phyloP scores from a whole-genome alignment of 1,284 basidiomycete species.

The Melampsora americana region DNA sequence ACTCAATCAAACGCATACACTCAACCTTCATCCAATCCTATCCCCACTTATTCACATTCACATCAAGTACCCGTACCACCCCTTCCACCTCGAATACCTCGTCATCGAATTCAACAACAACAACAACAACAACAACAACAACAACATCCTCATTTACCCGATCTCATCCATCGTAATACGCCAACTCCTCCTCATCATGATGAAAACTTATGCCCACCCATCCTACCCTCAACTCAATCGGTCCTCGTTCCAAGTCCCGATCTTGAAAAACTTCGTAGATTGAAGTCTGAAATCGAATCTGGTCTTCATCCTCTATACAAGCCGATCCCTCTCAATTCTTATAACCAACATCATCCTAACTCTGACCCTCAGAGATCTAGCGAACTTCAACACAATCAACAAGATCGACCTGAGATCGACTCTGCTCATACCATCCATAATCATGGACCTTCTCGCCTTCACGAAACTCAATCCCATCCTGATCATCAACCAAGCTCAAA shows the following conservation, averaged over 20 bases:
- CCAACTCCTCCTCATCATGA: constrained; percentile 1
- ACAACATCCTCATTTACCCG: background rate
- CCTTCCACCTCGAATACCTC: background rate
- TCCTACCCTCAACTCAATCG: background rate
- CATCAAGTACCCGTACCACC: too few relatives aligned
- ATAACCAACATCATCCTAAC: too few relatives aligned
- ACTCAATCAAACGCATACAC: too few relatives aligned
- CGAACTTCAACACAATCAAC: too few relatives aligned
- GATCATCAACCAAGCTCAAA: too few relatives aligned
- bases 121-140: background rate
- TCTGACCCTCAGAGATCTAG: too few relatives aligned
- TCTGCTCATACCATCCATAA: too few relatives aligned
- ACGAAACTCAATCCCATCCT: too few relatives aligned
- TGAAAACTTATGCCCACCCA: background rate
- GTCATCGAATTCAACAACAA: background rate
- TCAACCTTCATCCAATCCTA: too few relatives aligned
- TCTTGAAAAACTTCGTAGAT: constrained; percentile 8
- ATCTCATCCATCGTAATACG: background rate
- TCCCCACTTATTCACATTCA: too few relatives aligned
- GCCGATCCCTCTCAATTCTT: background rate
- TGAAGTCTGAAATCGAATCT: constrained; percentile 5
- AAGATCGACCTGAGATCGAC: too few relatives aligned
- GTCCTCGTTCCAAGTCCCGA: background rate
- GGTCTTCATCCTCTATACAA: constrained; percentile 9
- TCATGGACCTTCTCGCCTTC: too few relatives aligned